These are phyloP conservation scores for Boletus vermiculosoides DNA, from an alignment of 768 basidiomycete species.

Conservation along the genomic window DNA sequence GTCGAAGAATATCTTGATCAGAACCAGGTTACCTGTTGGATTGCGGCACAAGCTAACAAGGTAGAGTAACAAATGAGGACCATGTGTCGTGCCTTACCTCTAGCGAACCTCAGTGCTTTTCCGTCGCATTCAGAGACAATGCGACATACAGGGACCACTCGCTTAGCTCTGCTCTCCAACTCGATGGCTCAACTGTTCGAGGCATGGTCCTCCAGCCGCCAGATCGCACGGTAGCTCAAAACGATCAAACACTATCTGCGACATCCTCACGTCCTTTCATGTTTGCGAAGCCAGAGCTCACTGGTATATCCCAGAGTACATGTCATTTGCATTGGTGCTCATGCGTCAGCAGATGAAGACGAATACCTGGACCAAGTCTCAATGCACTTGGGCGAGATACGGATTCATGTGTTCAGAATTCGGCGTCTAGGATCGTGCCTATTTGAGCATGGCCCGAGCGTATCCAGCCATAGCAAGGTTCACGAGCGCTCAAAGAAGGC, in stretches of 20 bases:
- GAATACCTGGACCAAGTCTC: conserved; percentile 18
- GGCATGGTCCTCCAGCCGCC: conserved; percentile 10
- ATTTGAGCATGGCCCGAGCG: background rate
- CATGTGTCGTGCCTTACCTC: background rate
- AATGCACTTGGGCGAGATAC: conserved; percentile 23
- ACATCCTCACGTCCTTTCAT: conserved; percentile 22
- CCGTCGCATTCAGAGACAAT: conserved; percentile 23
- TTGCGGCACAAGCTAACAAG: conserved; percentile 27
- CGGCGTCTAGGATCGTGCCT: rapidly evolving
- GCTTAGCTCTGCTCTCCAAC: background rate
- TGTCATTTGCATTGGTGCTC: background rate
- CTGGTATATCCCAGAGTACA: conserved; percentile 19
- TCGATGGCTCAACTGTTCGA: conserved; percentile 19
- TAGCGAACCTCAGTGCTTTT: conserved; percentile 21
- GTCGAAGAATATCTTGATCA: conserved; percentile 17
- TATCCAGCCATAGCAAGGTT: conserved; percentile 16
- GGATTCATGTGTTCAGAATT: conserved; percentile 9
- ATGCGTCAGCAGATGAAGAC: conserved; percentile 27
- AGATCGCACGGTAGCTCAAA: conserved; percentile 10
- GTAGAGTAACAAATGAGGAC: conserved; percentile 6
- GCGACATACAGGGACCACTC: conserved; percentile 2
- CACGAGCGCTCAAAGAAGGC: conserved; percentile 35
- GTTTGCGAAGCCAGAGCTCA: conserved; percentile 29
- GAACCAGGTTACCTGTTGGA: conserved; percentile 30
- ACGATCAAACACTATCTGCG: conserved; percentile 1